Conservation (phyloP, 2,329 filamentous ascomycete species). For the Aspergillus phoenicis region DNA sequence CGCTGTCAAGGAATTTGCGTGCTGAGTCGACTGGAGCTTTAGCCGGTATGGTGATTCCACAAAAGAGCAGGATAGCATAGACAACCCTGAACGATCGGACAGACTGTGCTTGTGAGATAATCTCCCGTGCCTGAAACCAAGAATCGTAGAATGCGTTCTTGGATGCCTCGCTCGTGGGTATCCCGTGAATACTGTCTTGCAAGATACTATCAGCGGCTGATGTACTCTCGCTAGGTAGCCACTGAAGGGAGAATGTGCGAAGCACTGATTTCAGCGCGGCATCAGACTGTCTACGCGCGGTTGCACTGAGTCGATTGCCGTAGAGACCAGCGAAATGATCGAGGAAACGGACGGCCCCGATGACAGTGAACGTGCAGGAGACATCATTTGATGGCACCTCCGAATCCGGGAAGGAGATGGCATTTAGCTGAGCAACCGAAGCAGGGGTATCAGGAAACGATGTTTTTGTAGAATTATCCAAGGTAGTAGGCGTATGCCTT, state of each 20-base stretch:
- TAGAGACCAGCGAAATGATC: constrained; percentile 29
- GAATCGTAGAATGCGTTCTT: constrained; percentile 21
- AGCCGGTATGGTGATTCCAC: constrained; percentile 24
- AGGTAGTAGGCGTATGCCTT: no score
- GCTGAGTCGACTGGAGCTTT: constrained; percentile 6
- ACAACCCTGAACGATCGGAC: constrained; percentile 26
- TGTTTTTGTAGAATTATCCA: no score
- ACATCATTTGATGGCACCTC: no score
- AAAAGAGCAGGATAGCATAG: constrained; percentile 25
- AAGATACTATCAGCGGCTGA: not conserved
- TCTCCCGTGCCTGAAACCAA: constrained; percentile 19
- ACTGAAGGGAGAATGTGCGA: constrained; percentile 24
- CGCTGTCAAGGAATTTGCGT: constrained; percentile 21
- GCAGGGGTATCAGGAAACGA: no score
- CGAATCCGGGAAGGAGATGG: no score
- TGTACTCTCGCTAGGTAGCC: constrained; percentile 13
- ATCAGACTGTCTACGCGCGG: constrained; percentile 22
- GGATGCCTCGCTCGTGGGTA: not conserved
- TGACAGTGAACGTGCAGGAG: no score
- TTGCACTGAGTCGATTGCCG: constrained; percentile 19
- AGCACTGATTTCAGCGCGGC: constrained; percentile 23
- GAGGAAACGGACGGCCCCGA: constrained; percentile 25
- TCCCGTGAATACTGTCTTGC: not conserved
- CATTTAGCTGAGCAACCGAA: no score
- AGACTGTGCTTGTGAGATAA: constrained; percentile 11